Base-by-base conservation (phyloP, 2,329 filamentous ascomycete genomes). In the Ophiosphaerella narmari region DNA sequence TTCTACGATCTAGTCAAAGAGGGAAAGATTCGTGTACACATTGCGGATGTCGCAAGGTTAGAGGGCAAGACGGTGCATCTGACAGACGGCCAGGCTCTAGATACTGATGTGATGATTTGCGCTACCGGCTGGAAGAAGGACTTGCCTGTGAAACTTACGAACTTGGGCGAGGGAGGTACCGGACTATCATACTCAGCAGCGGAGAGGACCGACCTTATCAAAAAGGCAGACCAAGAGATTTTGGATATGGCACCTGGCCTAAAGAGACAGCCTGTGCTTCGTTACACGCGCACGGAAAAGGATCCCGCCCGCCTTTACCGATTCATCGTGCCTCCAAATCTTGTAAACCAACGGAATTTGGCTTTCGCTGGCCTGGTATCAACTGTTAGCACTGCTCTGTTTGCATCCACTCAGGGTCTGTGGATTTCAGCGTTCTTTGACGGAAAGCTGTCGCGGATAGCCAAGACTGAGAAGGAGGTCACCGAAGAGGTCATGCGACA, bases 341-440 rank as follows among this genome's bases (percentile, higher is more conserved):
- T 59, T 12, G 45, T 67, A 26, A 42, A 54, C 4, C 45, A 60
- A 12, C 64, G 64, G 14, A 68, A 65, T 53, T 65, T 75, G 21
- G 72, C 69, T 2, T 74, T 74, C 47, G 63, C 67, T 3, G 71
- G 72, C 11, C 66, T 71, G 47, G 57, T 68, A n/a, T 59, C 59
- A 12, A 67, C 62, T 1, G 59, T 73, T 32, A 61, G 60, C 8
- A 73, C 68, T 1, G 52, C 66, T 7, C 59, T 57, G 13, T 59
- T 55, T 41, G 69, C 69, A 9, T 46, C 56, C 7, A 48, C 66
- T 1, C 69, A 74, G 56, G 68, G 49, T 0, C 60, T 73, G 3
- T 74, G 71, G 72, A 71, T 86, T 24, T 76, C 78, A 1, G 86
- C 87, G 1, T 89, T 84, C 64, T 80, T 91, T 24, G 74, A 78